Base-by-base conservation (phyloP, 2,329 filamentous ascomycete species). In the Colletotrichum acutatum region DNA sequence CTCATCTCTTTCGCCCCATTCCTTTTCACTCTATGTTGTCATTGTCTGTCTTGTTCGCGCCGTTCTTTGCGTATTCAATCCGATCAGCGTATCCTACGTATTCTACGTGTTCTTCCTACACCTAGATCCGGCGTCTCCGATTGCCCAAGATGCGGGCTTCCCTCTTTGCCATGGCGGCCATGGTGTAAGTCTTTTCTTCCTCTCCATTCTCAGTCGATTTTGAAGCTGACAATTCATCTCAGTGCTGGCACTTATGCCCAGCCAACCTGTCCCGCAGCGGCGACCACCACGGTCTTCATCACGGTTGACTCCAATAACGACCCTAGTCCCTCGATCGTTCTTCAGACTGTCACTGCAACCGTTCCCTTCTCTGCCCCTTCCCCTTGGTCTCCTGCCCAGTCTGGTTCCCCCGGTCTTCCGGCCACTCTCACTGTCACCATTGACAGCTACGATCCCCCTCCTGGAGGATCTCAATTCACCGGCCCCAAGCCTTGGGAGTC, bases 271-370 rank as follows among this genome's bases (percentile, higher is more conserved):
- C 79, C 82, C 73, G 71, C 81, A 53, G 77, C 81, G 70, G 78
- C 78, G 8, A 84, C 83, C 46, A 83, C 81, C 46, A 88, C 87
- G 52, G 82, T 88, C 73, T 86, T 87, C 75, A 79, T 89, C 75
- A 88, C 87, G 42, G 80, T 88, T 62, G 81, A 80, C 65, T 82
- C 83, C 16, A 78, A 79, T 69, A 78, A 76, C 24, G 37, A 69
- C 57, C 74, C 80, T 57, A 46, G 30, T 57, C 37, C 59, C 53
- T 60, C 65, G 26, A 53, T 74, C 26, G 49, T 68, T 52, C 62
- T 67, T 49, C 59, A 66, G 63, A 66, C 75, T 53, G 60, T 72
- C 57, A 63, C 72, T 30, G 72, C 64, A 46, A 64, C 71, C 49
- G 61, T 34, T 49, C n/a, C 73, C 59, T 70, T 46, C n/a, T 26